phyloP scores from a whole-genome alignment of 2,329 filamentous ascomycete genomes.

The Clathrospora elynae region DNA sequence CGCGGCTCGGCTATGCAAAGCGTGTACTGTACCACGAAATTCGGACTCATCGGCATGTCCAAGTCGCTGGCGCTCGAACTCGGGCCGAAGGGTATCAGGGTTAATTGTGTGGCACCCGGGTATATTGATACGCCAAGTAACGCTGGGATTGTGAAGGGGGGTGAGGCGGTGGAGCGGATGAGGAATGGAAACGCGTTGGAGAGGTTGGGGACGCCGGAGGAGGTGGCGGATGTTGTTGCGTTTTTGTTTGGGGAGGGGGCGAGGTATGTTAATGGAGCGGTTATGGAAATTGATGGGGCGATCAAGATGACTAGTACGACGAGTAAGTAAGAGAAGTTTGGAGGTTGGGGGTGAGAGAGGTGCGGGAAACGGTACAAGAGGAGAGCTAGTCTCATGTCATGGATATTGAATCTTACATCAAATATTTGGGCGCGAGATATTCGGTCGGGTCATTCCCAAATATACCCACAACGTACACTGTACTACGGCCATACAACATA shows the following conservation, averaged over 20 bases:
- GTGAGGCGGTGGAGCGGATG: slow-evolving; percentile 51
- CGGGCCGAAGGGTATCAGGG: slow-evolving; percentile 37
- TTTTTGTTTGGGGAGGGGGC: slow-evolving; percentile 55
- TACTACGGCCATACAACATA: too few species aligned
- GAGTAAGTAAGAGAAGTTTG: slow-evolving; percentile 25
- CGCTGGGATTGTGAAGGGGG: slow-evolving; percentile 56
- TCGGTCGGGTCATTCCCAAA: too few species aligned
- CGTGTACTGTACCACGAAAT: slow-evolving; percentile 46
- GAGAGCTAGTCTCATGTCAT: too few species aligned
- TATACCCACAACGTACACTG: too few species aligned
- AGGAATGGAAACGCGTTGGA: slow-evolving; percentile 49
- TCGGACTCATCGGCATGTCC: slow-evolving; percentile 43
- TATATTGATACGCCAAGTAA: slow-evolving; percentile 57
- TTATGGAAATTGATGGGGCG: slow-evolving; percentile 57
- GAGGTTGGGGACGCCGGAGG: slow-evolving; percentile 53
- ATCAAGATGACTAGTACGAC: slow-evolving; percentile 40
- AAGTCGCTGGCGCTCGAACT: slow-evolving; percentile 43
- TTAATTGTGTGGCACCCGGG: slow-evolving; percentile 45
- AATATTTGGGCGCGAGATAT: too few species aligned
- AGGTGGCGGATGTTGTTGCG: slow-evolving; percentile 57
- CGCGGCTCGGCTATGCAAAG: slow-evolving; percentile 34
- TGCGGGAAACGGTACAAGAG: too few species aligned
- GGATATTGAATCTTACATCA: too few species aligned
- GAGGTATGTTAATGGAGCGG: slow-evolving; percentile 55
- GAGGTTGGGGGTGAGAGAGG: too few species aligned